Evolutionary conservation across 306 rosid genomes (phyloP), one percentile per base, ranked within the genome.

Genomic region (Trifolium pratense): DNA sequence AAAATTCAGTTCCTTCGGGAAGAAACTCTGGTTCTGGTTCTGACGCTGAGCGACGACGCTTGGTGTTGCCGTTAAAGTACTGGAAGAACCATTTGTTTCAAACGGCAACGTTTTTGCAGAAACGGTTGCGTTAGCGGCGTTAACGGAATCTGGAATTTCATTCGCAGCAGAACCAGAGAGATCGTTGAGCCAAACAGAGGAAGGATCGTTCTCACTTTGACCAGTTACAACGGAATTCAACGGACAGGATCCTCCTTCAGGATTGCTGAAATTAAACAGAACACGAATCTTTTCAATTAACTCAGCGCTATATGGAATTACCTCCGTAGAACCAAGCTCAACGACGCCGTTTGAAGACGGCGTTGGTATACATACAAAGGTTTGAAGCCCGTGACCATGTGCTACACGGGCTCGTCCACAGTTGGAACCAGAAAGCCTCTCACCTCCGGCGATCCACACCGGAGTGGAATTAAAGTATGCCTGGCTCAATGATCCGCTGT

Each of bases 201-300:
- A 89, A 10, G 97, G 97, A 31, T 91, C 98, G 56, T 82, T 88
- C 66, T 94, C 97, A 1, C 86, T 96, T 46, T 89, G 97, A 73
- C 86, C 96, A 67, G 87, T 69, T 4, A 64, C 42, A 16, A 57
- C 65, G 0, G 84, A 82, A 39, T 66, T 66, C 51, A 86, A 42
- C 0, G 92, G 91, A 95, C 97, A 94, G 0, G 90, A 39, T 82
- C 56, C 80, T 5, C 17, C 85, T 13, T 87, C 98, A 7, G 51
- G 73, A 23, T 77, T 87, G 14, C 79, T 86, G 80, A 94, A 94
- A 85, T 94, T 85, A 80, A 94, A 94, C 64, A 91, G 77, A 40
- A 79, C 74, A 61, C 80, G 80, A 16, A 87, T 90, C 32, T 87
- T 94, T 23, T 91, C 84, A 86, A 79, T 85, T 86, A 94, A 82